These are phyloP conservation scores for Candida endomychidarum DNA, from an alignment of 805 yeast genomes.

Conservation along the genomic window DNA sequence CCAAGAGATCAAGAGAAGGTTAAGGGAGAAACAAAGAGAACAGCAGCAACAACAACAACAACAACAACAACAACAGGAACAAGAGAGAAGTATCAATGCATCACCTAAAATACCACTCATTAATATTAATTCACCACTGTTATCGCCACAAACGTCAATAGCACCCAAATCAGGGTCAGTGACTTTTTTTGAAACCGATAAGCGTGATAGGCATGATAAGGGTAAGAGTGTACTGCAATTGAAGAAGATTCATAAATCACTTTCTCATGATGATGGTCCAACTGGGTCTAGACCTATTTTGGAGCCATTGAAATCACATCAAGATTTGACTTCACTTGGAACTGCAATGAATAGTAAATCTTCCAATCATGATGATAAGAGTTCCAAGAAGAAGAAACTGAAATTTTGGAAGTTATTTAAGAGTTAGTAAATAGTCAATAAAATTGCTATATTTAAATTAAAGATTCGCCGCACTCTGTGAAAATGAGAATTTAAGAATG, in stretches of 20 bases:
- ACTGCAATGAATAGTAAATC: neutral
- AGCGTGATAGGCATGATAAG: slow-evolving; percentile 13
- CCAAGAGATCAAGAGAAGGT: slow-evolving; percentile 29
- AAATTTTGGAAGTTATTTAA: slow-evolving; percentile 37
- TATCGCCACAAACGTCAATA: slow-evolving; percentile 15
- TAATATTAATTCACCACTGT: slow-evolving; percentile 6
- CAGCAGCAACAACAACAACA: neutral
- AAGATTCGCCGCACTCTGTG: neutral
- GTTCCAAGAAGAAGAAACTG: slow-evolving; percentile 26
- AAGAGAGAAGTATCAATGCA: neutral
- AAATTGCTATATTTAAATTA: too few species aligned
- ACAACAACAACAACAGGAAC: neutral
- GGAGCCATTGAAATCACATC: slow-evolving; percentile 41
- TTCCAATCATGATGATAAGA: neutral
- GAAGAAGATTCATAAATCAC: slow-evolving; percentile 26
- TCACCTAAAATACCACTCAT: slow-evolving; percentile 7
- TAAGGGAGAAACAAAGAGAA: slow-evolving; percentile 5
- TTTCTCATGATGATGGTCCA: slow-evolving; percentile 35
- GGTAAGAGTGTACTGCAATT: slow-evolving; percentile 13
- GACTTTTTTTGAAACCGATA: slow-evolving; percentile 29
- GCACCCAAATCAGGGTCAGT: slow-evolving; percentile 26
- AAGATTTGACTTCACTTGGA: slow-evolving; percentile 24
- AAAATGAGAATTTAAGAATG: neutral
- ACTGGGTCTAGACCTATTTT: slow-evolving; percentile 23
- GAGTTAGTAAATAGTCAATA: neutral